phyloP scores from a whole-genome alignment of 1,284 basidiomycete species.

The Ustilago bromivora region DNA sequence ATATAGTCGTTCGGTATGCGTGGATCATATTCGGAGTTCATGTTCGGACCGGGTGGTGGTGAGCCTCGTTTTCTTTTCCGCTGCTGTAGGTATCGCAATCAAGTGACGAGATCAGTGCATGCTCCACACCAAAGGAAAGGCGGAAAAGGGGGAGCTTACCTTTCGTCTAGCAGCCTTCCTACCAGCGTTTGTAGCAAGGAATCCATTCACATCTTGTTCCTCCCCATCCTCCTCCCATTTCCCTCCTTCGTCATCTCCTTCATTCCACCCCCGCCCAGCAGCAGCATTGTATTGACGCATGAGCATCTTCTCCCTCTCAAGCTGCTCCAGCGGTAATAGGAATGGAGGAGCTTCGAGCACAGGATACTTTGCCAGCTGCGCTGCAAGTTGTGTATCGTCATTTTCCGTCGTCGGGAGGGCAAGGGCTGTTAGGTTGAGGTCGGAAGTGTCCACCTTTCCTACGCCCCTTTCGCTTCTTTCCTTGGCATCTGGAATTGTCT shows the following conservation, averaged over 20 bases:
- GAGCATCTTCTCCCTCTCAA: slow-evolving; percentile 38
- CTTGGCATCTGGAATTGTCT: not conserved
- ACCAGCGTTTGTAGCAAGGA: slow-evolving; percentile 37
- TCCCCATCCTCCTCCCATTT: slow-evolving; percentile 23
- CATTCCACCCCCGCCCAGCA: not conserved
- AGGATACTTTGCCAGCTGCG: slow-evolving; percentile 21
- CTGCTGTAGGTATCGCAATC: slow-evolving; percentile 1
- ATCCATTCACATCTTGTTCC: slow-evolving; percentile 61
- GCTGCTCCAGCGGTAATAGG: slow-evolving; percentile 30
- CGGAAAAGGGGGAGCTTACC: slow-evolving; percentile 30
- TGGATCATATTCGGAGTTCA: slow-evolving; percentile 65
- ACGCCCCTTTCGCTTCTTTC: not conserved
- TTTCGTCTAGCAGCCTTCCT: slow-evolving; percentile 36
- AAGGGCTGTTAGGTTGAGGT: slow-evolving; percentile 32
- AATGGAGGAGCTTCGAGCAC: slow-evolving; percentile 24
- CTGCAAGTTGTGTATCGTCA: slow-evolving; percentile 22
- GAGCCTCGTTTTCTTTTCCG: slow-evolving; percentile 46
- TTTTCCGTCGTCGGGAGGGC: slow-evolving; percentile 19
- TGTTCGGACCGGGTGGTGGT: slow-evolving; percentile 35
- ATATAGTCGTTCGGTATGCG: slow-evolving; percentile 63
- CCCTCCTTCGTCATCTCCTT: slow-evolving; percentile 28
- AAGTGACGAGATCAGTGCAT: not conserved
- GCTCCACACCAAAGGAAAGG: not conserved
- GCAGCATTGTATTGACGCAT: slow-evolving; percentile 8
- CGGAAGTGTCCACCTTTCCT: slow-evolving; percentile 7